Conservation (phyloP, 495 filamentous ascomycete species). For the Neurospora sp. region DNA sequence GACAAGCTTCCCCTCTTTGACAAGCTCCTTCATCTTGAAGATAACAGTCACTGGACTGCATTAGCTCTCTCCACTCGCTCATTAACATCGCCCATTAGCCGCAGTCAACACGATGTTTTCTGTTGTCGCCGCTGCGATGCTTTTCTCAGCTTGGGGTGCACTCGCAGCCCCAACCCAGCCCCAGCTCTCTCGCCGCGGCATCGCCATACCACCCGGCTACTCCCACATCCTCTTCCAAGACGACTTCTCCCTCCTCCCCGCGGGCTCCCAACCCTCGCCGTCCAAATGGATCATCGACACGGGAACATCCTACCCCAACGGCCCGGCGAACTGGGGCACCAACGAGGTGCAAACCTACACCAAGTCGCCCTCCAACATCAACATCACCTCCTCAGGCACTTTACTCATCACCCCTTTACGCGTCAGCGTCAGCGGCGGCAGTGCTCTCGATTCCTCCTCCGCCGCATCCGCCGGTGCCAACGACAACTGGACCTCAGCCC, state of each 20-base stretch:
- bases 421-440: too few species aligned
- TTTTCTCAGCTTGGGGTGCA: background rate
- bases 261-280: constrained; percentile 1
- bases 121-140: background rate
- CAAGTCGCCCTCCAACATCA: constrained; percentile 13
- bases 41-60: background rate
- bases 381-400: constrained; percentile 6
- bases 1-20: background rate
- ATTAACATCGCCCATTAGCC: background rate
- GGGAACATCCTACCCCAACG: constrained; percentile 23
- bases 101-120: background rate
- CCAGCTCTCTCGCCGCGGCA: background rate
- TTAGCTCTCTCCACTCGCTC: background rate
- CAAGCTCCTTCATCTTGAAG: background rate
- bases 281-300: constrained; percentile 15
- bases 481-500: background rate
- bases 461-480: too few species aligned
- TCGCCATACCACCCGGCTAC: constrained; percentile 4
- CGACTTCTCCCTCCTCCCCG: constrained; percentile 5
- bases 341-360: constrained; percentile 22
- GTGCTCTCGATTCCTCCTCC: too few species aligned
- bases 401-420: background rate
- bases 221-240: constrained; percentile 7
- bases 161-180: background rate
- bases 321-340: constrained; percentile 21